A percentile compares a stretch with the other conserved stretches of the same genome.
Evolutionary conservation across 169 alveolate species (phyloP).

Genomic region (Plasmodium gonderi): DNA sequence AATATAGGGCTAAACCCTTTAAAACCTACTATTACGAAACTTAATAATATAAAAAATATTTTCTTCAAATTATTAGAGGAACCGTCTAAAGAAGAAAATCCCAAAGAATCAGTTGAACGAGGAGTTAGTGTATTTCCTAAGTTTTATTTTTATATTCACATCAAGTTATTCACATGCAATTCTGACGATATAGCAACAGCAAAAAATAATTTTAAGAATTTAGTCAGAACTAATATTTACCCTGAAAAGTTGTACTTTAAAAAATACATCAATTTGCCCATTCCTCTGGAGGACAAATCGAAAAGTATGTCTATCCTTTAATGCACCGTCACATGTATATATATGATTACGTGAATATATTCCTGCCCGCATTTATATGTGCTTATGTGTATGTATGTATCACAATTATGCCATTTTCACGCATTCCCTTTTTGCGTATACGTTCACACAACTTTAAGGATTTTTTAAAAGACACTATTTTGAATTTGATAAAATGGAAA

Average conservation of each 20-base stretch:
- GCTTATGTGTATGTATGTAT: background rate
- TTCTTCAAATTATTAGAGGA: conserved; percentile 20
- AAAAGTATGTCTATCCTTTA: conserved; percentile 33
- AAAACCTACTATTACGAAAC: too few relatives aligned
- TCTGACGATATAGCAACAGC: conserved; percentile 19
- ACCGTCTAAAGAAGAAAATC: conserved; percentile 25
- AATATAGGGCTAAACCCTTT: too few relatives aligned
- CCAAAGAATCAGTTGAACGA: conserved; percentile 6
- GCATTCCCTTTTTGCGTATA: background rate
- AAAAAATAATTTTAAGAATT: conserved; percentile 49
- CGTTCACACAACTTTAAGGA: conserved; percentile 46
- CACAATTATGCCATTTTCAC: background rate
- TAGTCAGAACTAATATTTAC: conserved; percentile 63
- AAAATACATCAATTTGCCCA: conserved; percentile 56
- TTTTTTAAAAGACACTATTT: conserved; percentile 65
- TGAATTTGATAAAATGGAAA: conserved; percentile 64
- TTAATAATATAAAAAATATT: background rate
- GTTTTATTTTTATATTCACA: conserved; percentile 67
- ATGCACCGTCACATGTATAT: background rate
- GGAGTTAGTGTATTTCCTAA: conserved; percentile 14
- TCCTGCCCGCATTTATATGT: too few relatives aligned
- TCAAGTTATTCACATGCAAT: conserved; percentile 64
- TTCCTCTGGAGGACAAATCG: conserved; percentile 69
- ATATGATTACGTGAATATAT: background rate
- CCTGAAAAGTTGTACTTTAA: conserved; percentile 54